Evolutionary conservation across 176 grass and related monocot species (phyloP), one percentile per base, ranked within the genome.

Genomic region (Ampelocalamus luodianensis): DNA sequence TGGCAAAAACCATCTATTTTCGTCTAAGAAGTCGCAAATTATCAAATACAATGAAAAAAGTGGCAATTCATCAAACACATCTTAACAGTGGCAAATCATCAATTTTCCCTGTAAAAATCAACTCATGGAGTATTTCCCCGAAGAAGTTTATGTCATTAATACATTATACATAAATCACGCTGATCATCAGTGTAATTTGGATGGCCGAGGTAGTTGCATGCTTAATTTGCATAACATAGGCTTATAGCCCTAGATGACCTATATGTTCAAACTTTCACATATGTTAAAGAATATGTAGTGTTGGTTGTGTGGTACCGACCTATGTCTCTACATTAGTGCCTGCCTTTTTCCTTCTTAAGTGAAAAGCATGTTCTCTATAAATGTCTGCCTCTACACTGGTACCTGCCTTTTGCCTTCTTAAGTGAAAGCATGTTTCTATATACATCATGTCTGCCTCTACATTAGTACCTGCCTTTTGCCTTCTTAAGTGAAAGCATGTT

Each of bases 261-360:
- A 75, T 72, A 64, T 44, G 58, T 77, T 71, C 3, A 12, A 46
- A 78, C 77, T 58, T 84, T 65, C 72, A 36, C 65, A 45, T 20
- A 6, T 72, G 5, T 72, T 58, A 37, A 24, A 29, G 48, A 72
- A 78, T 76, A 76, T 75, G 70, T 81, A 75, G 85, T 18, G 78
- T 76, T 82, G 49, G 78, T 68, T 87, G 40, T 44, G 74, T 74
- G 76, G 81, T 80, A 89, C 75, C 56, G 10, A 26, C 26, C 24
- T 67, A 67, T 23, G 55, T 72, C 37, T 56, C 67, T 16, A 54
- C 29, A 71, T 29, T 65, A 34, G 67, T 73, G 8, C 46, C 20
- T 67, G 34, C 32, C 46, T 36, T 84, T 72, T 53, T 40, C 16
- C 20, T 69, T 29, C 5, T 68, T 49, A 72, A 78, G 65, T 51